phyloP scores from a whole-genome alignment of 306 rosid genomes.

The Luffa acutangula region DNA sequence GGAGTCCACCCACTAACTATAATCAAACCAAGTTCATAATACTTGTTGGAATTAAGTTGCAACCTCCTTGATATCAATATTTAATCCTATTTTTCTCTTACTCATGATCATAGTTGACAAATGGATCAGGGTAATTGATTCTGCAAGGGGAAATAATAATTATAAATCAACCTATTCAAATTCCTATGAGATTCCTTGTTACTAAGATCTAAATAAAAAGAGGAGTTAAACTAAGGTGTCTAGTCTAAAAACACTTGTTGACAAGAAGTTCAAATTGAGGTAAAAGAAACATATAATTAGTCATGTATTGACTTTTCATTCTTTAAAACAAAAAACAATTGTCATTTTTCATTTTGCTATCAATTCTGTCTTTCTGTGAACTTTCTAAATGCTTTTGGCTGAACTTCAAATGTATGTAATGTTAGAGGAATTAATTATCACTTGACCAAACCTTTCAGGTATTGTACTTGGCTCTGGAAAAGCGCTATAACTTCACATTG shows the following conservation, averaged over 20 bases:
- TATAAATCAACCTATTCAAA: background rate
- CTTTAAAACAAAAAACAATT: background rate
- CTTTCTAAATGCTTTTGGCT: background rate
- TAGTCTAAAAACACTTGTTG: background rate
- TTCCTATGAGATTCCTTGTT: background rate
- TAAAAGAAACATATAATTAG: background rate
- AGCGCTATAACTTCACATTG: constrained; percentile 84
- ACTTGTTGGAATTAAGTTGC: background rate
- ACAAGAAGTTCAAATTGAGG: background rate
- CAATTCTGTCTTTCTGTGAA: background rate
- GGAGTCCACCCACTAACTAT: too few species aligned
- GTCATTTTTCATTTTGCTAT: background rate
- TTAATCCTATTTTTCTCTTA: background rate
- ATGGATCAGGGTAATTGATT: background rate
- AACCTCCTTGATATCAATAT: background rate
- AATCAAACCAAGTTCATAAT: too few species aligned
- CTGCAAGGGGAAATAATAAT: background rate
- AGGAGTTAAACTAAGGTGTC: background rate
- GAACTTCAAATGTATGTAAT: background rate
- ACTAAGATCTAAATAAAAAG: background rate
- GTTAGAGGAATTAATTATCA: background rate
- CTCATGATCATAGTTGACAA: background rate
- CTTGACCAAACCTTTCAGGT: constrained; percentile 32
- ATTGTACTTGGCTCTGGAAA: constrained; percentile 66
- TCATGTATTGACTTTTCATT: background rate